Percentiles rank a stretch among this genome's conserved stretches.
Evolutionary conservation across 352 stramenopile genomes (phyloP).

Genomic region (Salisapilia sapeloensis): DNA sequence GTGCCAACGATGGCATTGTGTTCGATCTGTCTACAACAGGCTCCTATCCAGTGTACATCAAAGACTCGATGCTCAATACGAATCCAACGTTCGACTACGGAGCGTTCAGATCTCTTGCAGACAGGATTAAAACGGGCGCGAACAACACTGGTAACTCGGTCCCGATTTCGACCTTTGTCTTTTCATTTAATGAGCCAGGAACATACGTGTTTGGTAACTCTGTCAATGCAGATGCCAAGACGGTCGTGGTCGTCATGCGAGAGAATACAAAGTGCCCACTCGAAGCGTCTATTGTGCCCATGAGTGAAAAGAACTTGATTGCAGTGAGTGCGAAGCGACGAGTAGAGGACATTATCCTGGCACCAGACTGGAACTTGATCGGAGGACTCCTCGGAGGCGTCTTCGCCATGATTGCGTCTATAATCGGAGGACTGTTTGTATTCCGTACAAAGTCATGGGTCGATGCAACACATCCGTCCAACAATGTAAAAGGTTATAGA

Average conservation of each 20-base stretch:
- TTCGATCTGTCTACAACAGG: slow-evolving; percentile 72
- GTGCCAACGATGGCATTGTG: slow-evolving; percentile 57
- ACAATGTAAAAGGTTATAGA: slow-evolving; percentile 20
- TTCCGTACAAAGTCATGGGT: slow-evolving; percentile 75
- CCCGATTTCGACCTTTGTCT: slow-evolving; percentile 65
- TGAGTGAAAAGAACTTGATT: slow-evolving; percentile 81
- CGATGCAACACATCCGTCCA: slow-evolving; percentile 11
- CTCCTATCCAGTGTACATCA: slow-evolving; percentile 86
- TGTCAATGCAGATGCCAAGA: slow-evolving; percentile 37
- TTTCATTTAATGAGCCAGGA: slow-evolving; percentile 69
- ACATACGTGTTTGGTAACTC: slow-evolving; percentile 85
- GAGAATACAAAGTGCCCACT: slow-evolving; percentile 51
- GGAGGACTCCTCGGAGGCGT: slow-evolving; percentile 54
- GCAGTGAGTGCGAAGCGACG: slow-evolving; percentile 57
- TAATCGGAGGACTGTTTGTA: slow-evolving; percentile 71
- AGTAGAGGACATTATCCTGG: slow-evolving; percentile 67
- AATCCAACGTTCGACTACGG: slow-evolving; percentile 86
- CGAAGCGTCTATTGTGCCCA: slow-evolving; percentile 60
- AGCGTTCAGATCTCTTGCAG: slow-evolving; percentile 55
- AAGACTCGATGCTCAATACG: slow-evolving; percentile 91
- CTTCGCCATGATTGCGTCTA: slow-evolving; percentile 43
- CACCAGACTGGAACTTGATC: slow-evolving; percentile 81
- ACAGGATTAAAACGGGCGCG: slow-evolving; percentile 34
- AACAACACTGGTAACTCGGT: slow-evolving; percentile 21
- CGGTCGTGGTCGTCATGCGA: slow-evolving; percentile 76